Percentiles rank a stretch among this genome's conserved stretches.
Evolutionary conservation across 345 rosid genomes (phyloP).

Genomic region (Arabis alpina): DNA sequence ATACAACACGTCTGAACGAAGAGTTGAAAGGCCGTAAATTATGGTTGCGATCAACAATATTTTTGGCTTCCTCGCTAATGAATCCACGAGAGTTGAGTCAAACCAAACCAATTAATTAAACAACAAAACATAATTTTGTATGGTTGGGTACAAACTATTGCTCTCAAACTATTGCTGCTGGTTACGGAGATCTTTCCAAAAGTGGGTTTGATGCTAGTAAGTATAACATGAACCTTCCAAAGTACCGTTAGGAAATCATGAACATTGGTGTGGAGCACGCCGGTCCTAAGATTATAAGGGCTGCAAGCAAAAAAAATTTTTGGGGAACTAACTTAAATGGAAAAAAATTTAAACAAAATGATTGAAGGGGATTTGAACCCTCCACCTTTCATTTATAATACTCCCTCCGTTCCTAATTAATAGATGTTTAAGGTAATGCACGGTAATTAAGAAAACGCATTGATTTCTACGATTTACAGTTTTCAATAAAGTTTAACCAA

Average conservation of each 20-base stretch:
- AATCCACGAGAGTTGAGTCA: slow-evolving; percentile 1
- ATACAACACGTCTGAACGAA: background rate
- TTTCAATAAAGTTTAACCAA: too few species aligned
- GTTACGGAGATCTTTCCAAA: background rate
- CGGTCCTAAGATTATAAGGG: too few species aligned
- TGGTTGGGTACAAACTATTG: background rate
- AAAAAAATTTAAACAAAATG: too few species aligned
- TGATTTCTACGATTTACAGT: too few species aligned
- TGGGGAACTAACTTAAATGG: too few species aligned
- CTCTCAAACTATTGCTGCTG: too few species aligned
- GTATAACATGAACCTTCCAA: background rate
- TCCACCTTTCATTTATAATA: too few species aligned
- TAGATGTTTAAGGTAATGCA: too few species aligned
- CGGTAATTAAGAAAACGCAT: too few species aligned
- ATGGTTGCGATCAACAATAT: background rate
- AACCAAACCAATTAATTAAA: slow-evolving; percentile 12
- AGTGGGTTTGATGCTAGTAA: background rate
- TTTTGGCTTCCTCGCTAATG: background rate
- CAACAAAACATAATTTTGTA: background rate
- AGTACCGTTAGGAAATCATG: background rate
- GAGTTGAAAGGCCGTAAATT: slow-evolving; percentile 1
- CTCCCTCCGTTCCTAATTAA: too few species aligned
- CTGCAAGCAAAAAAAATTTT: too few species aligned
- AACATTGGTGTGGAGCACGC: background rate
- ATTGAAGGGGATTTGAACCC: too few species aligned